Base-by-base conservation (phyloP, 2,329 filamentous ascomycete genomes). In the Apiospora phragmitis region DNA sequence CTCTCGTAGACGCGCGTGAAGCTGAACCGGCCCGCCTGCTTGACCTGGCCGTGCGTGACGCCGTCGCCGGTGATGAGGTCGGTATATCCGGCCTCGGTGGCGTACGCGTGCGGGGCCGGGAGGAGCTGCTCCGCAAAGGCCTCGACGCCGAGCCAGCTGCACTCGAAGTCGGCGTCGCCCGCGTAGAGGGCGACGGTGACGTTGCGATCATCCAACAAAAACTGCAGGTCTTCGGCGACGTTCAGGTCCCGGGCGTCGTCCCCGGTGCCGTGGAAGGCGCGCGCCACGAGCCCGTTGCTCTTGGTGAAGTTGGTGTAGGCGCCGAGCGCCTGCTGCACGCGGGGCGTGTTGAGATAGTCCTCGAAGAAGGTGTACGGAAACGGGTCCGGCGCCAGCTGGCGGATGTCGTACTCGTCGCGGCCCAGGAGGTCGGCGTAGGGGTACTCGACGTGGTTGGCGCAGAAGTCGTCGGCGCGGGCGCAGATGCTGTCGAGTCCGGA, bases 371-470 rank as follows among this genome's bases (percentile, higher is more conserved):
- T 75, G 73, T 87, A 86, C 0, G 89, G 89, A 76, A 91, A 91
- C 0, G 88, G 88, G 75, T 90, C 87, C 0, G 86, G 85, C 0
- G 72, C 75, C 7, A 89, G 79, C 72, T 90, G 85, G 45, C 89
- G 84, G 74, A 90, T 84, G 73, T 91, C 89, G 77, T 90, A 90
- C 74, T 89, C 85, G 77, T 90, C 87, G 47, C 89, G 83, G 1
- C 82, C 82, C 0, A 85, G 80, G 72, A 86, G 84, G n/a, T 79
- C 77, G 75, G 89, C 87, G 69, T 86, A 87, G 21, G 88, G 74
- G 21, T 72, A 74, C 73, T 91, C 87, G 3, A 91, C 87, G 38
- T 88, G 81, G 68, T 80, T 71, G 45, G 79, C 81, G 79, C 89
- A 91, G 78, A 89, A 90, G 70, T 79, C 80, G 77, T 90, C 88